Conservation (phyloP, 1,284 basidiomycete species). For the Trichosporon faecale region DNA sequence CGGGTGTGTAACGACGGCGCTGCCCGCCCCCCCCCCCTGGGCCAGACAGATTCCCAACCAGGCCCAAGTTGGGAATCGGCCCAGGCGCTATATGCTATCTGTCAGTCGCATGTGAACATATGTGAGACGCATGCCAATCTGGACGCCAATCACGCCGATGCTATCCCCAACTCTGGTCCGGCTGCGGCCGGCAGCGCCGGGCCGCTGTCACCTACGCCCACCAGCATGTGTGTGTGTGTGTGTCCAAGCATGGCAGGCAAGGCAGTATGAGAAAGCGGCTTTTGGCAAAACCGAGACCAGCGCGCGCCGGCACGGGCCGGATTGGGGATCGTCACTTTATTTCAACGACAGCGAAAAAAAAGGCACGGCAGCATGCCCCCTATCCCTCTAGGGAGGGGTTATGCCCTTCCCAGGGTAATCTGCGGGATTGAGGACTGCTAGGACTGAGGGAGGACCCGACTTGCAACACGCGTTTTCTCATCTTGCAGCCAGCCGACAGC, state of each 20-base stretch:
- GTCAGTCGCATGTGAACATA: neutral
- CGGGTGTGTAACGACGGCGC: neutral
- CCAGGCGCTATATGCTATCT: neutral
- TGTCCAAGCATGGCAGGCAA: no score
- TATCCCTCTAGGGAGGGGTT: no score
- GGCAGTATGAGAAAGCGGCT: neutral
- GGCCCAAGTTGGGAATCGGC: neutral
- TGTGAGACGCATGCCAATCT: no score
- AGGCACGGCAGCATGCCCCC: neutral
- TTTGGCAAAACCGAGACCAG: neutral
- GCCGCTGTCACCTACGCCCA: no score
- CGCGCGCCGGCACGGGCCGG: conserved; percentile 1
- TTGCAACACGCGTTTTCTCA: neutral
- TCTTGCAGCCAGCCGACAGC: neutral
- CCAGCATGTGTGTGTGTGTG: no score
- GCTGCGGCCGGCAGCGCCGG: neutral
- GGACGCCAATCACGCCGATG: neutral
- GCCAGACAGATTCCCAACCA: neutral
- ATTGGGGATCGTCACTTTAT: neutral
- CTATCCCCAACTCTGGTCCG: neutral
- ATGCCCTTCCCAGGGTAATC: neutral
- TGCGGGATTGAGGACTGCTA: neutral
- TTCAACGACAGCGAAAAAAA: neutral
- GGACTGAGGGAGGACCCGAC: no score
- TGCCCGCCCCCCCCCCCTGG: neutral